These are phyloP conservation scores for Globisporangium takayamanum DNA, from an alignment of 352 stramenopile species.

Conservation along the genomic window DNA sequence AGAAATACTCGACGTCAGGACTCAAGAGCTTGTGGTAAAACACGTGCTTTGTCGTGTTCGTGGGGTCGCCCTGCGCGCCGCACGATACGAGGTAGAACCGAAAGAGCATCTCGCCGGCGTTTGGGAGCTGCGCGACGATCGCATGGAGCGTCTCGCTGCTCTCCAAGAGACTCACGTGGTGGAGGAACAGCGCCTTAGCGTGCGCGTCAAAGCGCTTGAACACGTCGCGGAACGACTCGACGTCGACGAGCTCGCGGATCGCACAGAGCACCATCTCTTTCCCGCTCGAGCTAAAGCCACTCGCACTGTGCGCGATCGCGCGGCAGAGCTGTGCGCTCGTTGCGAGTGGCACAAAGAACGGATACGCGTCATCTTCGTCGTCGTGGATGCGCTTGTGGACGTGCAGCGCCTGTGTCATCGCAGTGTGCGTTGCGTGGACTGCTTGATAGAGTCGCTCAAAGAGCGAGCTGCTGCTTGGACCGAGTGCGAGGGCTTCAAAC, in stretches of 20 bases:
- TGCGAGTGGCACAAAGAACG: conserved; percentile 42
- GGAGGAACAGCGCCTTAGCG: conserved; percentile 52
- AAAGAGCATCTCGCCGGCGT: conserved; percentile 53
- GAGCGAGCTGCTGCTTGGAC: conserved; percentile 5
- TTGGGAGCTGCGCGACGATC: conserved; percentile 46
- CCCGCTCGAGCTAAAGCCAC: conserved; percentile 53
- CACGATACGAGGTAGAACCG: conserved; percentile 50
- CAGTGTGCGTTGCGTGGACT: no score
- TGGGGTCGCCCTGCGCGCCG: conserved; percentile 18
- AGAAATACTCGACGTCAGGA: conserved; percentile 65
- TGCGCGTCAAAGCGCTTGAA: conserved; percentile 58
- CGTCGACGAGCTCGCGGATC: conserved; percentile 54
- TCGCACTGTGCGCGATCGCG: conserved; percentile 48
- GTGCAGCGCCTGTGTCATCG: neutral
- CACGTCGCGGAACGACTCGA: conserved; percentile 60
- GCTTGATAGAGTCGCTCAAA: conserved; percentile 5
- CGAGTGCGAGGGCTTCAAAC: conserved; percentile 18
- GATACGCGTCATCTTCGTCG: conserved; percentile 37
- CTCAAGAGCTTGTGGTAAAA: conserved; percentile 57
- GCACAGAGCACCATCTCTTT: conserved; percentile 71
- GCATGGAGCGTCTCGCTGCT: conserved; percentile 46
- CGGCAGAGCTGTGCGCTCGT: conserved; percentile 67
- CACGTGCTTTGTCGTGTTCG: conserved; percentile 29
- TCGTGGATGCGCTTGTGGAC: conserved; percentile 12
- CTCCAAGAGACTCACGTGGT: conserved; percentile 49